Evolutionary conservation across 2,329 filamentous ascomycete species (phyloP).

Genomic region (Fusarium acutatum): DNA sequence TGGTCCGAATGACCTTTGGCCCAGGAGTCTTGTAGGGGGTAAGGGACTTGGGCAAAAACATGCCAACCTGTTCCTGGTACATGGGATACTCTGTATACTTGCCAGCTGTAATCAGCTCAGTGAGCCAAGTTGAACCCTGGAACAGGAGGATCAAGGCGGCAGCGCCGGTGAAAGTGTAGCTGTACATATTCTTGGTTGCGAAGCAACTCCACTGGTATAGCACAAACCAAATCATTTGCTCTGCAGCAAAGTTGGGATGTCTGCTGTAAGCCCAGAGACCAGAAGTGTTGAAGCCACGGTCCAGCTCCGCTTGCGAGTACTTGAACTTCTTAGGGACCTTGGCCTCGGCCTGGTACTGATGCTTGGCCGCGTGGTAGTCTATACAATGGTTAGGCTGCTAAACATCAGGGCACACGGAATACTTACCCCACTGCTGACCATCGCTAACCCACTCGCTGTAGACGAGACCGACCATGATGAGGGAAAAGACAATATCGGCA

Average conservation of each 20-base stretch:
- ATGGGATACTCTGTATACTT: constrained; percentile 91
- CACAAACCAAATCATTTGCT: constrained; percentile 89
- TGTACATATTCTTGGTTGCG: constrained; percentile 73
- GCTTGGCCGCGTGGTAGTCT: constrained; percentile 86
- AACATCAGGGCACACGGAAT: background rate
- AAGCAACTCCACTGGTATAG: constrained; percentile 90
- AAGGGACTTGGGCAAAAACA: constrained; percentile 75
- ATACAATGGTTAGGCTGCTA: constrained; percentile 1
- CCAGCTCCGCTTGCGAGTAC: constrained; percentile 78
- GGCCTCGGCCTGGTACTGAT: constrained; percentile 71
- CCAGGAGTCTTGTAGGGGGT: constrained; percentile 53
- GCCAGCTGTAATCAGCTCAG: constrained; percentile 78
- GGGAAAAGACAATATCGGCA: constrained; percentile 59
- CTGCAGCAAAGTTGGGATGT: constrained; percentile 94
- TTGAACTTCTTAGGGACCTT: constrained; percentile 34
- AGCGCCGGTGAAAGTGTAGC: constrained; percentile 80
- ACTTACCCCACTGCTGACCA: constrained; percentile 86
- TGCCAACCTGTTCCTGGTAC: constrained; percentile 85
- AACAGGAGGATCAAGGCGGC: constrained; percentile 80
- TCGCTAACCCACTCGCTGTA: constrained; percentile 83
- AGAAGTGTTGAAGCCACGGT: constrained; percentile 85
- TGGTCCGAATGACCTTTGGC: constrained; percentile 60
- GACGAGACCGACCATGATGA: constrained; percentile 59
- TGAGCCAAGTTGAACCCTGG: constrained; percentile 87
- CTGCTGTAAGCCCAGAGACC: constrained; percentile 89